Percentiles rank a stretch among this genome's conserved stretches.
These are phyloP conservation scores for Saturnispora serradocipensis DNA, from an alignment of 805 yeast species.

Conservation along the genomic window DNA sequence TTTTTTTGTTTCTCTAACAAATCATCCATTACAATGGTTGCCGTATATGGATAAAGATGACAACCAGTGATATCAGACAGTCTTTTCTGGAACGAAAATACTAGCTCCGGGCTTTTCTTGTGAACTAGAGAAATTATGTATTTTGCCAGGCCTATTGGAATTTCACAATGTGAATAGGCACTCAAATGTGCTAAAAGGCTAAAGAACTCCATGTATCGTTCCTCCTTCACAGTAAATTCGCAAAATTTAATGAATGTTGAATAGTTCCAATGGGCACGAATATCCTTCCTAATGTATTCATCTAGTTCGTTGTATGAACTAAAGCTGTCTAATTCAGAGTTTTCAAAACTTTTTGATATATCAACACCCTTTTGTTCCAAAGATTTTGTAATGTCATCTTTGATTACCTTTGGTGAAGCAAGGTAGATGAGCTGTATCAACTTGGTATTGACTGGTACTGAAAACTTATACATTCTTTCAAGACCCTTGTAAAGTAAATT, in stretches of 20 bases:
- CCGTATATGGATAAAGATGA: constrained; percentile 1
- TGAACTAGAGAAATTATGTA: not conserved
- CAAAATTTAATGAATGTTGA: constrained; percentile 2
- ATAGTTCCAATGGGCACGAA: not conserved
- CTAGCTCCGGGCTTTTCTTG: not conserved
- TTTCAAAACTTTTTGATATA: not conserved
- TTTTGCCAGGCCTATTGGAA: constrained; percentile 7
- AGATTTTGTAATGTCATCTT: not conserved
- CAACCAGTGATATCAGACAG: not conserved
- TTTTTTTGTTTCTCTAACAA: not conserved
- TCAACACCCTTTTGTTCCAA: not conserved
- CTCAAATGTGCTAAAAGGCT: constrained; percentile 1
- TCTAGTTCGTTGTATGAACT: not conserved
- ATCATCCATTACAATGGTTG: not conserved
- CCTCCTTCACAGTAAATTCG: constrained; percentile 7
- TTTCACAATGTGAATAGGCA: constrained; percentile 3
- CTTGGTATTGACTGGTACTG: not conserved
- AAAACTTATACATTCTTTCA: not conserved
- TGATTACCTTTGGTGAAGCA: not conserved
- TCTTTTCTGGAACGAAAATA: constrained; percentile 1
- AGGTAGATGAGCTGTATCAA: not conserved
- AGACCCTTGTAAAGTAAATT: not conserved
- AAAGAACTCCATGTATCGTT: constrained; percentile 9
- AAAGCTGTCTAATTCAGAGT: not conserved
- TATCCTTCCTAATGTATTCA: not conserved